Percentiles rank a stretch among this genome's conserved stretches.
phyloP scores from a whole-genome alignment of 1,284 basidiomycete genomes.

The Irpex sp. region DNA sequence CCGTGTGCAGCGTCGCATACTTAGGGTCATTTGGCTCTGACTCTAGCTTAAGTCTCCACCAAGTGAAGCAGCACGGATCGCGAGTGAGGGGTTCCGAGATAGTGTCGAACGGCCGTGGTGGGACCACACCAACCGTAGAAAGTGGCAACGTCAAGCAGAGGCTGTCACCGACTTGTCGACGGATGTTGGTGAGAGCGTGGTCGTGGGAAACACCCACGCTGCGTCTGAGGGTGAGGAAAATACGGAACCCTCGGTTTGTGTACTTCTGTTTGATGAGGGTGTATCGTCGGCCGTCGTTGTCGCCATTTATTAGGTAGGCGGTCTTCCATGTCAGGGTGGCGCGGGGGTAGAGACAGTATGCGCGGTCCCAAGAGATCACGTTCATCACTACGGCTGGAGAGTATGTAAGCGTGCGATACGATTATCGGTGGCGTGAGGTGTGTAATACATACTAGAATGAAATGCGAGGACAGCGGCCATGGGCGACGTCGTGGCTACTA shows the following conservation, averaged over 20 bases:
- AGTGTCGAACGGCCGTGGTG: neutral
- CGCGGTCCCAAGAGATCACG: slow-evolving; percentile 19
- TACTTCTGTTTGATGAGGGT: slow-evolving; percentile 20
- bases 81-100: neutral
- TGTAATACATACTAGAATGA: slow-evolving; percentile 12
- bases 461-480: slow-evolving; percentile 11
- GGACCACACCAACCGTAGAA: slow-evolving; percentile 12
- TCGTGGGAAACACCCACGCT: neutral
- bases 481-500: slow-evolving; percentile 5
- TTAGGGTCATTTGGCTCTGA: too few species aligned
- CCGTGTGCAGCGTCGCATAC: too few species aligned
- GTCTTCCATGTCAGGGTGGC: slow-evolving; percentile 23
- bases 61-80: neutral
- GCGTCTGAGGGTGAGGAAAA: neutral
- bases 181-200: slow-evolving; percentile 4
- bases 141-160: slow-evolving; percentile 17
- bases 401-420: neutral
- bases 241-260: slow-evolving; percentile 18
- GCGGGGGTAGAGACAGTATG: slow-evolving; percentile 24
- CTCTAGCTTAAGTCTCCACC: neutral
- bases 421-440: neutral
- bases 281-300: neutral
- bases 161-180: slow-evolving; percentile 21
- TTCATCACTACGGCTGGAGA: slow-evolving; percentile 34
- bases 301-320: slow-evolving; percentile 12